Conservation (phyloP, 164 flowering plant genomes). For the Protea cynaroides region DNA sequence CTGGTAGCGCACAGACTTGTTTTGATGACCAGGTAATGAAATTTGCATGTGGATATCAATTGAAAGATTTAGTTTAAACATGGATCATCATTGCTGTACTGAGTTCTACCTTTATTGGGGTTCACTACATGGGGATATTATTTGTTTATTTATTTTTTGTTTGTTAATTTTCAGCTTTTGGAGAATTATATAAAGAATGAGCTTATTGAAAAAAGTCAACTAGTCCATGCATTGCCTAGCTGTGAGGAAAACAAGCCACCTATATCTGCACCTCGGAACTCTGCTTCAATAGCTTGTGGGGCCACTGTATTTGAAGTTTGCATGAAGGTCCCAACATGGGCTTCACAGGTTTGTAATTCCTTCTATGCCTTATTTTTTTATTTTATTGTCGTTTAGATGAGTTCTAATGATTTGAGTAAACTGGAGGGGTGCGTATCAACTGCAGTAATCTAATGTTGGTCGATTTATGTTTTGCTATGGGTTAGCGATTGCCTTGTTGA, state of each 20-base stretch:
- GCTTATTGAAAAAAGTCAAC: constrained; percentile 64
- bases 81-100: neutral
- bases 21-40: constrained; percentile 74
- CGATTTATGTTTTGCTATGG: too few species aligned
- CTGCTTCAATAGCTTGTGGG: constrained; percentile 83
- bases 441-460: too few species aligned
- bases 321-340: constrained; percentile 88
- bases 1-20: constrained; percentile 92
- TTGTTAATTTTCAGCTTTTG: constrained; percentile 40
- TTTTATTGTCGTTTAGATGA: neutral
- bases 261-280: constrained; percentile 60
- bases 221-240: constrained; percentile 53
- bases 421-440: too few species aligned
- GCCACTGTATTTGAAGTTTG: constrained; percentile 82
- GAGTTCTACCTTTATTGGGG: neutral
- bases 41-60: too few species aligned
- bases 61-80: neutral
- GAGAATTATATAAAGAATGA: constrained; percentile 87
- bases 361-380: neutral
- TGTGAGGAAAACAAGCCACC: constrained; percentile 44
- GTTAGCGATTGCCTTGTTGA: too few species aligned
- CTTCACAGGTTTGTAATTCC: constrained; percentile 59
- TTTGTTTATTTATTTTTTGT: neutral
- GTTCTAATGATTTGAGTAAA: too few species aligned
- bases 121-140: neutral